A percentile compares a stretch with the other conserved stretches of the same genome.
Conservation (phyloP, 2,329 filamentous ascomycete species). For the Metarhizium anisopliae region DNA sequence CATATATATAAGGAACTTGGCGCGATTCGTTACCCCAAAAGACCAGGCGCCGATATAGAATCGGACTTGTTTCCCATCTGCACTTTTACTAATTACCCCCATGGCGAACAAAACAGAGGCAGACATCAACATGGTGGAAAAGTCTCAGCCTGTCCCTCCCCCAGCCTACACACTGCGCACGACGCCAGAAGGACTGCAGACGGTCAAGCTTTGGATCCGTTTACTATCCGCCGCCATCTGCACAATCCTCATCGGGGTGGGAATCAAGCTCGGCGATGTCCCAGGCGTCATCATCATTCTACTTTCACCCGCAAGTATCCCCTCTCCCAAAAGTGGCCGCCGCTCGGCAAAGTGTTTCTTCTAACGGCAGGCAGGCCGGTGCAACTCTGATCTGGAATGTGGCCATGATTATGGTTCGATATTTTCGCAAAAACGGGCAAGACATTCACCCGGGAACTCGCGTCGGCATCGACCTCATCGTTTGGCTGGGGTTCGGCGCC, state of each 20-base stretch:
- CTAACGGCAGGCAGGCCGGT: neutral
- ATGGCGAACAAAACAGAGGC: too few species aligned
- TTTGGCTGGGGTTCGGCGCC: conserved; percentile 3
- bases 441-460: conserved; percentile 1
- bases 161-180: neutral
- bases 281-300: conserved; percentile 1
- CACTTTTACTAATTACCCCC: too few species aligned
- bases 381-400: neutral
- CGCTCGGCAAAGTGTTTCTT: neutral
- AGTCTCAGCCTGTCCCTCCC: neutral
- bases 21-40: too few species aligned
- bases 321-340: too few species aligned
- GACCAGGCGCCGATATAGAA: too few species aligned
- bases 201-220: neutral
- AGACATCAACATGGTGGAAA: neutral
- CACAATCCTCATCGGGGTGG: neutral
- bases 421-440: neutral
- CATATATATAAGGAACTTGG: too few species aligned
- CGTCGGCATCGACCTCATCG: conserved; percentile 2
- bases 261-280: neutral
- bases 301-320: neutral
- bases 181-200: neutral
- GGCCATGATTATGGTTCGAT: neutral
- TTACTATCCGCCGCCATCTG: neutral
- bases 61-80: too few species aligned